Conservation (phyloP, 148 eudicot species). For the Vaccinium macrocarpon region DNA sequence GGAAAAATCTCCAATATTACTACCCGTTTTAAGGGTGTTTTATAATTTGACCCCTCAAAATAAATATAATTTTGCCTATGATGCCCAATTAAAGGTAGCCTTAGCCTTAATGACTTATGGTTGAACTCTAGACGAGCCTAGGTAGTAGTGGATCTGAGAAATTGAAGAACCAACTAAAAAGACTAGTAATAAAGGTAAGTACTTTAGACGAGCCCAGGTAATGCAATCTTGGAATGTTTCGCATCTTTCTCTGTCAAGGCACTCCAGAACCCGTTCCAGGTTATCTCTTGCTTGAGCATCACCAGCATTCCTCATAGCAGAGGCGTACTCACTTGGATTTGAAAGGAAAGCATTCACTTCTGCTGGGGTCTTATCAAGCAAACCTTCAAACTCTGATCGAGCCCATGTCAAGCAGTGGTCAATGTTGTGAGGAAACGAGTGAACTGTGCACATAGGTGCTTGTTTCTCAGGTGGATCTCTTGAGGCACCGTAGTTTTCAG, state of each 20-base stretch:
- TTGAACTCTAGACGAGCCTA: not conserved
- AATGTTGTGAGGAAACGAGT: conserved; percentile 89
- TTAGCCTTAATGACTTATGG: not conserved
- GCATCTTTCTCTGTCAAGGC: conserved; percentile 76
- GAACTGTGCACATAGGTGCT: conserved; percentile 96
- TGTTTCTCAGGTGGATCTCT: conserved; percentile 96
- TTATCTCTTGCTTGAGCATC: conserved; percentile 92
- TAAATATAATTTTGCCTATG: not conserved
- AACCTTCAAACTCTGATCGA: conserved; percentile 83
- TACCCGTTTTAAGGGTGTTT: not conserved
- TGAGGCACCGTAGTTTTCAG: conserved; percentile 95
- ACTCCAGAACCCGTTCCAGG: conserved; percentile 71
- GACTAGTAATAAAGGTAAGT: conserved; percentile 14
- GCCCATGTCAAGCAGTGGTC: conserved; percentile 98
- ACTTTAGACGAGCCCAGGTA: conserved; percentile 86
- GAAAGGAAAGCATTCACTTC: conserved; percentile 86
- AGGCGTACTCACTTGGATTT: conserved; percentile 61
- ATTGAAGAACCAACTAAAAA: not conserved
- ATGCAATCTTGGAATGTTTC: conserved; percentile 81
- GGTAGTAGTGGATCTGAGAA: not conserved
- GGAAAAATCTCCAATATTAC: not conserved
- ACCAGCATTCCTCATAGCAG: conserved; percentile 75
- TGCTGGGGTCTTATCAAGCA: conserved; percentile 84
- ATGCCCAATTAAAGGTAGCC: not conserved
- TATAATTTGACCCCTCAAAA: not conserved